Conservation (phyloP, 2,329 filamentous ascomycete species). For the Colletotrichum sp. region DNA sequence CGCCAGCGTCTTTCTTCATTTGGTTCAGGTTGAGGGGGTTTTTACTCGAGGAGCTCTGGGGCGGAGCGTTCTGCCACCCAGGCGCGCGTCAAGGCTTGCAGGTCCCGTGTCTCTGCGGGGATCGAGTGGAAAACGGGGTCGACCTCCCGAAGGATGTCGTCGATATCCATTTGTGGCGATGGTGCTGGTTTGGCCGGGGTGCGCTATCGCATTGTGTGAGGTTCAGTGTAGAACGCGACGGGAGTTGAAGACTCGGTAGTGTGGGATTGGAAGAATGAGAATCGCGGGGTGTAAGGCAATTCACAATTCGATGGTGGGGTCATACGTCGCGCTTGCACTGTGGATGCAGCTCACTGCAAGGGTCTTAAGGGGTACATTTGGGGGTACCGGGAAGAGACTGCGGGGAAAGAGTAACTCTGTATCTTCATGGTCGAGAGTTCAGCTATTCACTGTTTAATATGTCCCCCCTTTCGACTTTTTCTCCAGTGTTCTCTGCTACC, state of each 20-base stretch:
- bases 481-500: background rate
- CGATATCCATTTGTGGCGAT: constrained; percentile 71
- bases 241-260: background rate
- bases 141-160: constrained; percentile 79
- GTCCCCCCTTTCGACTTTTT: background rate
- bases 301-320: constrained; percentile 15
- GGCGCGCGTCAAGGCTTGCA: constrained; percentile 86
- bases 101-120: constrained; percentile 70
- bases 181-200: background rate
- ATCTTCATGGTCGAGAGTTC: background rate
- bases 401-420: background rate
- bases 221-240: background rate
- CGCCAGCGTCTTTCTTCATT: background rate
- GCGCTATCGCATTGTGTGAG: constrained; percentile 5
- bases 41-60: constrained; percentile 85
- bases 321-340: background rate
- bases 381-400: too few species aligned
- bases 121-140: constrained; percentile 62
- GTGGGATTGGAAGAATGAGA: background rate
- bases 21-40: background rate
- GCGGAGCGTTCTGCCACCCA: constrained; percentile 93
- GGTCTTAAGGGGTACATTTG: background rate
- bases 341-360: background rate
- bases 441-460: background rate
- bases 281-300: background rate